Base-by-base conservation (phyloP, 805 yeast species). In the Yarrowia deformans region DNA sequence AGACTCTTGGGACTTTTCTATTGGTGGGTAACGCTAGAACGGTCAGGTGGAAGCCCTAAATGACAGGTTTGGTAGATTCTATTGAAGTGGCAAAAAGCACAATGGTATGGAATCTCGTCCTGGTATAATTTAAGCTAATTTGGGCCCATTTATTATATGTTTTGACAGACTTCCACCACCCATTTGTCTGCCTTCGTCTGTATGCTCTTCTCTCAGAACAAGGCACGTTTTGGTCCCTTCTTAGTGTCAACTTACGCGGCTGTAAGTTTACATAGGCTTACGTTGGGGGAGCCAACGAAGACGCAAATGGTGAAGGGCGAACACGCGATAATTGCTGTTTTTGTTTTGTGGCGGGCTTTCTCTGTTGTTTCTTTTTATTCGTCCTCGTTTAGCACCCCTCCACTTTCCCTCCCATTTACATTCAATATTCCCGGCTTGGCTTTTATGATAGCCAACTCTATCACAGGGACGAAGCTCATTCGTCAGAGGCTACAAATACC, bases 341-440 rank as follows among this genome's bases (percentile, higher is more conserved):
- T 34, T 34, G 10, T 34, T 34, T 7, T 34, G 37, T 8, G 10
- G 29, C 29, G 29, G 29, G 29, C 29, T 34, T 34, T 34, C 37
- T 34, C 8, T 34, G 37, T 34, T 7, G 10, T 10, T 4, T 39
- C 42, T 39, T 16, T 16, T 39, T 12, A 1, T 39, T 39, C 9
- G 6, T 16, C 2, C 34, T n/a, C 16, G 34, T 23, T 10, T 13
- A 23, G 10, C 19, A 9, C 29, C 12, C 32, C 13, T 29, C 8
- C 13, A 8, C 32, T 49, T 32, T 49, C 32, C n/a, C 32, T 9
- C 43, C n/a, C 23, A 10, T 52, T 37, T 52, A 35, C 58, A 5
- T 52, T 52, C 43, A 35, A 52, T 52, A 35, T 52, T 14, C 12
- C 39, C 12, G 39, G 19, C 58, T 52, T 52, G 58, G 58, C 58